Base-by-base conservation (phyloP, 2,329 filamentous ascomycete genomes). In the Trichoderma afroharzianum region DNA sequence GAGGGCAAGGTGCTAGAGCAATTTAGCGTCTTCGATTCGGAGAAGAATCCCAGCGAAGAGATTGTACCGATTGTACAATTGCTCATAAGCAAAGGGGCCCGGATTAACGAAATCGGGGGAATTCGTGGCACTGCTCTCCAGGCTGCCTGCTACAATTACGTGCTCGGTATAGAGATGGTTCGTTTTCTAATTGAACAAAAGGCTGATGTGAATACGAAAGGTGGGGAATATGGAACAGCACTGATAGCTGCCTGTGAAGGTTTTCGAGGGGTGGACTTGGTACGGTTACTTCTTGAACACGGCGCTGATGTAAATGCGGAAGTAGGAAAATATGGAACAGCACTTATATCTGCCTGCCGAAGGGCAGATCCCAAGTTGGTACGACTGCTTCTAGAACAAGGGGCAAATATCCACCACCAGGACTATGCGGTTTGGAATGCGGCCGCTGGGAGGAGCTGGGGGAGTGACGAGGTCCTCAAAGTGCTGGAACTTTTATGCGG, bases 341-440 rank as follows among this genome's bases (percentile, higher is more conserved):
- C 53, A n/a, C 50, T 68, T 2, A 8, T 4, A 18, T 0, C 7
- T 14, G 53, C 33, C 15, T 58, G 53, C 26, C 4, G 0, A n/a
- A 5, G 3, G 1, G 50, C 3, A 2, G 0, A 4, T 1, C 36
- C 3, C 4, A 4, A 24, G 3, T 0, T 18, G 18, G 33, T 47
- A 0, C 26, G 36, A 26, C 26, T 58, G n/a, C 4, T 59, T 18
- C 11, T 59, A 4, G 64, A 59, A 30, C 2, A 2, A 0, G 64
- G 64, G 9, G 64, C 53, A 47, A 33, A 58, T 18, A 14, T 28
- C 14, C 47, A 21, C 4, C n/a, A 12, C 1, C 30, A 11, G 1
- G 18, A 55, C 14, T 66, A 18, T 2, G n/a, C 15, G 1, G 63
- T 30, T 4, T 50, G 43, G 30, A 2, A 28, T 11, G 32, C 14